A percentile compares a stretch with the other conserved stretches of the same genome.
Conservation (phyloP, 2,329 filamentous ascomycete genomes). For the Aspergillus costaricaensis region DNA sequence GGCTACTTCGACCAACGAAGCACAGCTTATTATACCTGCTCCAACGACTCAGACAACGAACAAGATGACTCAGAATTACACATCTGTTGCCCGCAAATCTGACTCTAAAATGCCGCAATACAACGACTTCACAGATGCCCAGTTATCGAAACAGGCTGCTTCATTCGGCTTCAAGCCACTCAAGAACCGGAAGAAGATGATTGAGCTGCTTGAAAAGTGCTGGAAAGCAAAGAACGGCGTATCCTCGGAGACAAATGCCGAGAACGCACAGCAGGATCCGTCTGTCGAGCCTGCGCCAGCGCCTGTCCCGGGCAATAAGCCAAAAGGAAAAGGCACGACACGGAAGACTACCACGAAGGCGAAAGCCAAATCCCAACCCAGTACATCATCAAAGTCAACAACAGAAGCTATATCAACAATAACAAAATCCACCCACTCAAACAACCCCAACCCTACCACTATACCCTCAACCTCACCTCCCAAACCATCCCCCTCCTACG, state of each 20-base stretch:
- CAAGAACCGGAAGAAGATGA: conserved; percentile 68
- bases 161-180: conserved; percentile 73
- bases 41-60: conserved; percentile 2
- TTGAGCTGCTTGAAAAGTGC: conserved; percentile 68
- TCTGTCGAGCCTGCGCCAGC: neutral
- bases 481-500: conserved; percentile 18
- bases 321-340: neutral
- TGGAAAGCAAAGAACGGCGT: conserved; percentile 62
- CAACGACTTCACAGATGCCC: conserved; percentile 61
- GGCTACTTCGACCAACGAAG: neutral
- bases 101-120: conserved; percentile 56
- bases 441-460: neutral
- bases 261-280: conserved; percentile 16
- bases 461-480: neutral
- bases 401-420: neutral
- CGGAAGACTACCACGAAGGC: conserved; percentile 15
- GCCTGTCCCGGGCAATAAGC: neutral
- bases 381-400: neutral
- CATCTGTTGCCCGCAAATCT: neutral
- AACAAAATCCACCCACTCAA: neutral
- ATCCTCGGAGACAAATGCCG: conserved; percentile 24
- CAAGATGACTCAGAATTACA: neutral
- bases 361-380: conserved; percentile 13
- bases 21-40: neutral
- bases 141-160: conserved; percentile 63